Percentiles rank a stretch among this genome's conserved stretches.
Conservation (phyloP, 176 grass and related monocot genomes). For the Rhynchospora pubera region DNA sequence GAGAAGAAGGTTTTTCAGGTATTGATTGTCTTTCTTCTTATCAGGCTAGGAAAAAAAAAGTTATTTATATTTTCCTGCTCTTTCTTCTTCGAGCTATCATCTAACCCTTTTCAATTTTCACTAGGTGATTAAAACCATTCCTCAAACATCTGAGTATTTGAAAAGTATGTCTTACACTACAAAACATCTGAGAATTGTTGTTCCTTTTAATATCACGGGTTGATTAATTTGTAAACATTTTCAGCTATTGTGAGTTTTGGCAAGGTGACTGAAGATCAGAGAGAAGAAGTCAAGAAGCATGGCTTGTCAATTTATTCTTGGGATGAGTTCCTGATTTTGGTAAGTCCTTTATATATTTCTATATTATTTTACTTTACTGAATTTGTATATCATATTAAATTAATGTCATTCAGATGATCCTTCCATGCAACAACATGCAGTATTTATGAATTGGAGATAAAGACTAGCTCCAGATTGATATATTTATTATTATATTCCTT, state of each 20-base stretch:
- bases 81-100: not conserved
- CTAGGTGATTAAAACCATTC: slow-evolving; percentile 76
- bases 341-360: slow-evolving; percentile 26
- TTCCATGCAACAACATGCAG: not conserved
- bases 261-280: slow-evolving; percentile 67
- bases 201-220: not conserved
- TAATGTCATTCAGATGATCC: not conserved
- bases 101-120: not conserved
- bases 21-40: not conserved
- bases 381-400: not conserved
- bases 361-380: not conserved
- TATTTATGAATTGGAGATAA: not conserved
- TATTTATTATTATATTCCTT: not conserved
- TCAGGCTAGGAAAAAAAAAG: not conserved
- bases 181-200: not conserved
- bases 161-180: slow-evolving; percentile 51
- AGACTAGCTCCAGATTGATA: not conserved
- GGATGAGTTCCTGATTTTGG: slow-evolving; percentile 80
- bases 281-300: slow-evolving; percentile 51
- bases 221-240: slow-evolving; percentile 3
- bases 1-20: slow-evolving; percentile 81
- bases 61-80: not conserved
- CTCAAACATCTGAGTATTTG: slow-evolving; percentile 49
- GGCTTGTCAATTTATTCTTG: slow-evolving; percentile 69
- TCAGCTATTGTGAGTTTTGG: slow-evolving; percentile 82